A percentile compares a stretch with the other conserved stretches of the same genome.
Conservation (phyloP, 2,329 filamentous ascomycete genomes). For the Exutisphaerella laricina region DNA sequence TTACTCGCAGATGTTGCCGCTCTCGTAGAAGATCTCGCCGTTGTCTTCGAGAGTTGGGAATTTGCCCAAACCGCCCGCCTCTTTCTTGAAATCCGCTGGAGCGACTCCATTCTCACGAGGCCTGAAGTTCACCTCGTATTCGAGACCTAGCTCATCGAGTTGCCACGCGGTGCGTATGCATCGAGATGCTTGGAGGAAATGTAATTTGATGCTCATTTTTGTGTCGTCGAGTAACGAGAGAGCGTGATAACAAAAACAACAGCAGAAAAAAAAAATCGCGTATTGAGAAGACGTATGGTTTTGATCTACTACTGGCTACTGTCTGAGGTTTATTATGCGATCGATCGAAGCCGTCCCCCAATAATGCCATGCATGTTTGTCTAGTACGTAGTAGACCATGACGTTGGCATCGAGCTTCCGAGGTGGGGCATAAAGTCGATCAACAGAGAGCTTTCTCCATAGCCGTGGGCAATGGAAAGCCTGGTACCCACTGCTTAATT, state of each 20-base stretch:
- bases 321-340: too few relatives aligned
- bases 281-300: too few relatives aligned
- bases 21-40: slow-evolving; percentile 39
- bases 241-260: too few relatives aligned
- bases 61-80: slow-evolving; percentile 42
- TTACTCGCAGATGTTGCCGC: slow-evolving; percentile 45
- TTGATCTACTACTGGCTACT: too few relatives aligned
- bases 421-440: background rate
- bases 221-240: too few relatives aligned
- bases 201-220: slow-evolving; percentile 36
- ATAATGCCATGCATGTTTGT: too few relatives aligned
- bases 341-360: too few relatives aligned
- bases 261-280: too few relatives aligned
- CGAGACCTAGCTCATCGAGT: slow-evolving; percentile 41
- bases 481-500: slow-evolving; percentile 1
- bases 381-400: too few relatives aligned
- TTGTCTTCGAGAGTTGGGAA: slow-evolving; percentile 43
- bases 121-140: slow-evolving; percentile 40
- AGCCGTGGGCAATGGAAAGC: background rate
- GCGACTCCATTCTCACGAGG: slow-evolving; percentile 38
- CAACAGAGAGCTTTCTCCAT: too few relatives aligned
- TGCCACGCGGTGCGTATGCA: slow-evolving; percentile 44
- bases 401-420: background rate
- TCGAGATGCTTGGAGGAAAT: slow-evolving; percentile 45
- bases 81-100: slow-evolving; percentile 40